Percentiles rank a stretch among this genome's conserved stretches.
phyloP scores from a whole-genome alignment of 495 filamentous ascomycete genomes.

The Penicillium arizonense region DNA sequence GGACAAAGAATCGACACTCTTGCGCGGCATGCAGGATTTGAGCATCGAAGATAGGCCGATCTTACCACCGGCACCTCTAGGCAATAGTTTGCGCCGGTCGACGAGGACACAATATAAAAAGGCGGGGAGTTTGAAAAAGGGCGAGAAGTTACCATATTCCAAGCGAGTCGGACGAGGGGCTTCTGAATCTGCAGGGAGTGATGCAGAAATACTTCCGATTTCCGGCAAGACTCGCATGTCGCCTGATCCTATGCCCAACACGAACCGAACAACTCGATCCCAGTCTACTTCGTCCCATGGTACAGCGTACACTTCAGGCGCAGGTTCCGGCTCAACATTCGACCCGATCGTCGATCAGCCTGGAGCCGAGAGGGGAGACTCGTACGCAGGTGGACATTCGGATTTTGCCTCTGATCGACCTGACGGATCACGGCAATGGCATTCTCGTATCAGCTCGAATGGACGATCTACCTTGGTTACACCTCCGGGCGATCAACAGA shows the following conservation, averaged over 20 bases:
- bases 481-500: conserved; percentile 40
- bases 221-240: conserved; percentile 59
- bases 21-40: conserved; percentile 40
- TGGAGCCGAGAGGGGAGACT: conserved; percentile 21
- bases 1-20: conserved; percentile 26
- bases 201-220: conserved; percentile 44
- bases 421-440: conserved; percentile 33
- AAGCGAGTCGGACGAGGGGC: conserved; percentile 61
- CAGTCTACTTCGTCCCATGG: conserved; percentile 26
- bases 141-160: conserved; percentile 72
- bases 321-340: conserved; percentile 21
- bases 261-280: conserved; percentile 23
- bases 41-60: conserved; percentile 86
- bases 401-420: conserved; percentile 8
- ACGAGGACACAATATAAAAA: conserved; percentile 90
- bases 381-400: neutral
- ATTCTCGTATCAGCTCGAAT: conserved; percentile 45
- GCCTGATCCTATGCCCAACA: conserved; percentile 67
- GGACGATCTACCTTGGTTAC: conserved; percentile 43
- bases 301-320: conserved; percentile 16
- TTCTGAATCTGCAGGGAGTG: conserved; percentile 53
- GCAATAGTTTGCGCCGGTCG: conserved; percentile 79
- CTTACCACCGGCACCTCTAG: conserved; percentile 67
- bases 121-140: conserved; percentile 73
- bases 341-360: conserved; percentile 30